Evolutionary conservation across 75 land plant species (phyloP), one percentile per base, ranked within the genome.

Genomic region (Sequoiadendron giganteum): DNA sequence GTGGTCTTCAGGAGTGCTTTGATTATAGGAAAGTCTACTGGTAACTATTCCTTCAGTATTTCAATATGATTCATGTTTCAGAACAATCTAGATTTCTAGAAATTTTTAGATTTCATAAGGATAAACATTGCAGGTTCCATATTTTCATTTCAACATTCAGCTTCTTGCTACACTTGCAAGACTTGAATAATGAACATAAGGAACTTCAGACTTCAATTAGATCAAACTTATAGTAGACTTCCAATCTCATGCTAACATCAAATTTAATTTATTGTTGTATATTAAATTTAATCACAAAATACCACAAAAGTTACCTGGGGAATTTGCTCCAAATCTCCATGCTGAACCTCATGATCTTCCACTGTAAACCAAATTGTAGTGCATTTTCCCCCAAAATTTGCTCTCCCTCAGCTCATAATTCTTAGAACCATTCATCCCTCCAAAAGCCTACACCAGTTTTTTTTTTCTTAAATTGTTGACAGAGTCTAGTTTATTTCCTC

Each of bases 261-360:
- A 80, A 25, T 21, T 65, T 8, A 65, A n/a, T 65, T 25, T 65
- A 65, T 25, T 25, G 25, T 25, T 25, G 28, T n/a, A 25, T 65
- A 65, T 21, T 10, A 58, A 6, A 58, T 21, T 21, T 21, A 65
- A n/a, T 65, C 70, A 25, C 47, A 42, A 3, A 28, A 43, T 73
- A 34, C 36, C 79, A 86, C 9, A 43, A 18, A 83, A 21, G 30
- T 36, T 88, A 94, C 99, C 97, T 98, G 99, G 80, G 97, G 95
- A 87, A 90, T 97, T 45, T 99, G 95, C 86, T 98, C 99, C 84
- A 98, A 85, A n/a, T n/a, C n/a, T n/a, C n/a, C n/a, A n/a, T n/a
- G n/a, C n/a, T n/a, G n/a, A n/a, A n/a, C n/a, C n/a, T n/a, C n/a
- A n/a, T n/a, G n/a, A n/a, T n/a, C n/a, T n/a, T n/a, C n/a, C n/a